Evolutionary conservation across 768 basidiomycete genomes (phyloP).

Genomic region (Stropharia rugosoannulata): DNA sequence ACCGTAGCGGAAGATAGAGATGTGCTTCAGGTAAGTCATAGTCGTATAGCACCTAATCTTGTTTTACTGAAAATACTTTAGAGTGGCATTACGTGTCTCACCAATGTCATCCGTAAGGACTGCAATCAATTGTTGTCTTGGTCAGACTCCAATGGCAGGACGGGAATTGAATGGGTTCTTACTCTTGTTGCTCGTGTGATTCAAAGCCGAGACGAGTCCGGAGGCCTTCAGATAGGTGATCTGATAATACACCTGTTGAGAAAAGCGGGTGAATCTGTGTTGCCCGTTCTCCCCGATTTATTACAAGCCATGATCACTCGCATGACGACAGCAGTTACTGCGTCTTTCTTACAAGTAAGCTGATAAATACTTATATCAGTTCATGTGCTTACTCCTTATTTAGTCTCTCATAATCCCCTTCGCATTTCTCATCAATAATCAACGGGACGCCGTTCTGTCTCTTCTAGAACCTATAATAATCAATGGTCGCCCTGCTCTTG

Average conservation of each 20-base stretch:
- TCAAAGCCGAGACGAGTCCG: conserved; percentile 82
- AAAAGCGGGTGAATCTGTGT: conserved; percentile 74
- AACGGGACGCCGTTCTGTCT: conserved; percentile 75
- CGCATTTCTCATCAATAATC: conserved; percentile 88
- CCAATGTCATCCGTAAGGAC: conserved; percentile 85
- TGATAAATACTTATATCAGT: background rate
- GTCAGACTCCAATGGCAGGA: conserved; percentile 63
- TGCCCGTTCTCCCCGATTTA: conserved; percentile 85
- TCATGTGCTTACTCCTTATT: background rate
- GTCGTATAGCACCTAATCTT: conserved; percentile 1
- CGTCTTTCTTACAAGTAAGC: conserved; percentile 83
- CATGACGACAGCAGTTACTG: conserved; percentile 84
- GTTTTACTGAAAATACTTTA: conserved; percentile 25
- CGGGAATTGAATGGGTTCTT: conserved; percentile 76
- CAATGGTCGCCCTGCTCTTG: conserved; percentile 66
- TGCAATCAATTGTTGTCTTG: conserved; percentile 78
- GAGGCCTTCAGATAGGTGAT: conserved; percentile 91
- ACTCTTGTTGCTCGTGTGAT: conserved; percentile 77
- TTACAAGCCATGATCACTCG: conserved; percentile 80
- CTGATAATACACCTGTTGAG: conserved; percentile 91
- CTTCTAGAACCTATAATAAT: conserved; percentile 71
- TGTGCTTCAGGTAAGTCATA: conserved; percentile 60
- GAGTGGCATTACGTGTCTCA: conserved; percentile 84
- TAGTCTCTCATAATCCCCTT: conserved; percentile 92
- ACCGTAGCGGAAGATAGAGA: conserved; percentile 81